Evolutionary conservation across 1,284 basidiomycete species (phyloP).

Genomic region (Schizophyllum commune): DNA sequence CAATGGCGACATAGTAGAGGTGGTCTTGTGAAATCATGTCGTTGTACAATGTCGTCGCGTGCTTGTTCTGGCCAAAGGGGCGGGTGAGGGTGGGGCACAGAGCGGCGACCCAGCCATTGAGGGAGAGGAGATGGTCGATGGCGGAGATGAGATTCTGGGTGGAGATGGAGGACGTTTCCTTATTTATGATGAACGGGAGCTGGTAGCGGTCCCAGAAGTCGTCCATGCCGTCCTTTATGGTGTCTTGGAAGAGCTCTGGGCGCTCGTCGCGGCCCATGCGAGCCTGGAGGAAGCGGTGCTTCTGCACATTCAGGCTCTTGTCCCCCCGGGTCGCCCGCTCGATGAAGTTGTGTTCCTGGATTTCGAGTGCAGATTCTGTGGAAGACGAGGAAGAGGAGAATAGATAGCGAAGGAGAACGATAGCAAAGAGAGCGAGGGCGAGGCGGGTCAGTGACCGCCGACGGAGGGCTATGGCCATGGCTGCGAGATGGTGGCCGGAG

Average conservation of each 20-base stretch:
- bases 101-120: constrained; percentile 99
- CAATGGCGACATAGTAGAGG: constrained; percentile 89
- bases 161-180: constrained; percentile 81
- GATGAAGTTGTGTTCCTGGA: constrained; percentile 74
- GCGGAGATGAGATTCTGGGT: constrained; percentile 80
- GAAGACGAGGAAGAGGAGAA: constrained; percentile 35
- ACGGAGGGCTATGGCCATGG: not conserved
- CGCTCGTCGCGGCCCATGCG: constrained; percentile 80
- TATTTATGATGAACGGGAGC: constrained; percentile 75
- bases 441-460: not conserved
- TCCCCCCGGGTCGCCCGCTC: constrained; percentile 81
- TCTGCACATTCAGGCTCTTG: constrained; percentile 78
- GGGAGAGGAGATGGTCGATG: constrained; percentile 83
- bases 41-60: constrained; percentile 72
- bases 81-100: constrained; percentile 85
- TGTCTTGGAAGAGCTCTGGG: constrained; percentile 69
- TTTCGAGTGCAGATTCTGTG: constrained; percentile 38
- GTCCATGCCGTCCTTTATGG: constrained; percentile 67
- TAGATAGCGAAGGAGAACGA: constrained; percentile 13
- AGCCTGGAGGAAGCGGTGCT: constrained; percentile 80
- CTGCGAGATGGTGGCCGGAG: not conserved
- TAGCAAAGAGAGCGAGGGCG: not conserved
- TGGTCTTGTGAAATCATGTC: constrained; percentile 76
- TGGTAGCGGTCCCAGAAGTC: constrained; percentile 93
- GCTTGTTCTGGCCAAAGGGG: constrained; percentile 84